Evolutionary conservation across 225 moss, liverwort and hornwort species (phyloP), one percentile per base, ranked within the genome.

Genomic region (Marchantia polymorpha): DNA sequence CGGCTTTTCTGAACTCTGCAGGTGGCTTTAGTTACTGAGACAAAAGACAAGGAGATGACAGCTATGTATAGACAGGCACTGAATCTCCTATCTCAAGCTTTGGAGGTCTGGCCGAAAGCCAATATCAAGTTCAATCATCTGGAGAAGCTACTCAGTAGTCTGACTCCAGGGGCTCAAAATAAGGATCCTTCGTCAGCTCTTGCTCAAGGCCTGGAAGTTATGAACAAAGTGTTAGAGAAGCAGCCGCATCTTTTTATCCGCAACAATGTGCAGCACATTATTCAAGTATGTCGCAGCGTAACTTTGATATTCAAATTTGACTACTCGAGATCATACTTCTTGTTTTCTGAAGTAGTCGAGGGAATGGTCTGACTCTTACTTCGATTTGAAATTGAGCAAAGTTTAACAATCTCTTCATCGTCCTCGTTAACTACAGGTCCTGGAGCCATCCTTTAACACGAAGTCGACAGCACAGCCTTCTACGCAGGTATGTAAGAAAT

Each of bases 111-210:
- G 99, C 92, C 99, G 50, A 93, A 92, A 80, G 99, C 99, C 53
- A 99, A 95, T 86, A 92, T 99, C 82, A 99, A 99, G 76, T 99
- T 99, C 85, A 99, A 94, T 81, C 95, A 95, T 84, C 81, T 99
- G 78, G 99, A 99, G 84, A 99, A 99, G 86, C 83, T 99, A 73
- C 78, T 99, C 53, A 89, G 92, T 84, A 88, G 87, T 27, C 86
- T 93, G 72, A 90, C 90, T 80, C 92, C 94, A 68, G 87, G 86
- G 77, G 89, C 83, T 50, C 99, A 95, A 83, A 95, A 85, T 81
- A 99, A 95, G 85, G 99, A 95, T 85, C 99, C 99, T 68, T 91
- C 92, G 23, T 89, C 90, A 66, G 99, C 95, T 23, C 85, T 99
- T 84, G 89, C 99, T 16, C 99, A 99, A 85, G 99, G 99, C 64